Base-by-base conservation (phyloP, 768 basidiomycete genomes). In the Boletus pseudo-olivaceus region DNA sequence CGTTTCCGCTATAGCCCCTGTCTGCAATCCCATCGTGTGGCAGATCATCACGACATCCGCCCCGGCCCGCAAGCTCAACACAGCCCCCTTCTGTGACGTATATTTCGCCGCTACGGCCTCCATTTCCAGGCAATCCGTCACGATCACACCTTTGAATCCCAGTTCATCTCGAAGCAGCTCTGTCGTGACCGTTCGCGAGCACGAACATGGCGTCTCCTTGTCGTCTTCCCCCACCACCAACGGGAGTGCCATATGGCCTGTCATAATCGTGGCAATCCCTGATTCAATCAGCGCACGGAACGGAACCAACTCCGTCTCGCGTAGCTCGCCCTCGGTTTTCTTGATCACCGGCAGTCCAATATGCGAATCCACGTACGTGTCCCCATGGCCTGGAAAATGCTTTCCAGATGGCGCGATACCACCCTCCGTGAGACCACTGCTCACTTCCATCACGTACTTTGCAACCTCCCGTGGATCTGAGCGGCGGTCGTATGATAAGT, bases 71-170 rank as follows among this genome's bases (percentile, higher is more conserved):
- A 88, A 62, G 5, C 81, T 79, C 54, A 75, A 64, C 17, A 87
- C 76, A 0, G 84, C 82, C 6, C 84, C 85, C 46, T 47, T 69
- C 12, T 47, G 46, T 15, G 64, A 32, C 42, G 59, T 60, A 11
- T 75, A 72, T 17, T 72, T 71, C 29, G 77, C 73, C 1, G 82
- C 77, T 15, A 88, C 79, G 11, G 88, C 86, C 45, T 83, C 83
- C 87, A 90, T 88, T 70, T 88, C 87, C 23, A 89, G 69, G 62
- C 87, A 88, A 63, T 88, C 87, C 1, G 87, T 88, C 29, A 88
- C 85, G 20, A 87, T 67, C 35, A 88, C 78, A 0, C 85, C 85
- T 4, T 72, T 46, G 65, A 78, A 89, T 1, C 72, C 72, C 61
- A 88, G 56, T 39, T 79, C 73, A 2, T 69, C 65, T 41, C 83